Percentiles rank a stretch among this genome's conserved stretches.
phyloP scores from a whole-genome alignment of 2,329 filamentous ascomycete species.

The Aspergillus brasiliensis region DNA sequence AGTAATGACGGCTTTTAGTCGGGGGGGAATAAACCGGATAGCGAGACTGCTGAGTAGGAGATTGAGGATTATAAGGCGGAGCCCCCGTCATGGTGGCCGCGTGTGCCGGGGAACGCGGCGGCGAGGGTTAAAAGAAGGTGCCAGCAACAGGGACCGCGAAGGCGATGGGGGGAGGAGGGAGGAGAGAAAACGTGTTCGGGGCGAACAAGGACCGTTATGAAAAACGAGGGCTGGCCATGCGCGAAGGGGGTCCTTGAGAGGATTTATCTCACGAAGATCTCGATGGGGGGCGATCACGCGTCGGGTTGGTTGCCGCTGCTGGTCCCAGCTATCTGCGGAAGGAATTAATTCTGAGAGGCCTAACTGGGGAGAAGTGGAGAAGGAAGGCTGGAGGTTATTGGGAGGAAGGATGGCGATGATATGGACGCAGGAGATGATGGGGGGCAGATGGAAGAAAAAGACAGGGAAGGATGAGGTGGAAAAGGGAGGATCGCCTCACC shows the following conservation, averaged over 20 bases:
- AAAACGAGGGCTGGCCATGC: slow-evolving; percentile 19
- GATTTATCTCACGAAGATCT: slow-evolving; percentile 11
- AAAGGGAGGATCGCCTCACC: slow-evolving; percentile 19
- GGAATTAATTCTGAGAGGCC: slow-evolving; percentile 17
- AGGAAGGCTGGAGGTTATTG: slow-evolving; percentile 10
- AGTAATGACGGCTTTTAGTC: slow-evolving; percentile 44
- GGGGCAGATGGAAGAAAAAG: slow-evolving; percentile 10
- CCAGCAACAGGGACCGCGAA: slow-evolving; percentile 7
- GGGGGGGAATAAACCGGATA: slow-evolving; percentile 47
- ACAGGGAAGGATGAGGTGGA: slow-evolving; percentile 5
- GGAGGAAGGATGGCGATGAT: slow-evolving; percentile 14
- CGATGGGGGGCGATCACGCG: slow-evolving; percentile 21
- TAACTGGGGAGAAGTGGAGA: slow-evolving; percentile 9
- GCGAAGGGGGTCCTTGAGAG: slow-evolving; percentile 12
- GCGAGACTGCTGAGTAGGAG: slow-evolving; percentile 47
- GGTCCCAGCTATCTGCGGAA: slow-evolving; percentile 14
- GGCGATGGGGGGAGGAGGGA: slow-evolving; percentile 9
- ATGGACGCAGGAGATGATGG: slow-evolving; percentile 11
- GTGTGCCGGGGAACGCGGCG: slow-evolving; percentile 33
- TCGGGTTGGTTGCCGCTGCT: slow-evolving; percentile 15
- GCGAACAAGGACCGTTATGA: slow-evolving; percentile 15
- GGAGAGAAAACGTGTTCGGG: slow-evolving; percentile 12
- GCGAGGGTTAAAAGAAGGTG: slow-evolving; percentile 17
- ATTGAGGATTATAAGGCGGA: slow-evolving; percentile 49
- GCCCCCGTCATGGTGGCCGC: slow-evolving; percentile 46